Evolutionary conservation across 2,329 filamentous ascomycete genomes (phyloP).

Genomic region (Fusarium sp.): DNA sequence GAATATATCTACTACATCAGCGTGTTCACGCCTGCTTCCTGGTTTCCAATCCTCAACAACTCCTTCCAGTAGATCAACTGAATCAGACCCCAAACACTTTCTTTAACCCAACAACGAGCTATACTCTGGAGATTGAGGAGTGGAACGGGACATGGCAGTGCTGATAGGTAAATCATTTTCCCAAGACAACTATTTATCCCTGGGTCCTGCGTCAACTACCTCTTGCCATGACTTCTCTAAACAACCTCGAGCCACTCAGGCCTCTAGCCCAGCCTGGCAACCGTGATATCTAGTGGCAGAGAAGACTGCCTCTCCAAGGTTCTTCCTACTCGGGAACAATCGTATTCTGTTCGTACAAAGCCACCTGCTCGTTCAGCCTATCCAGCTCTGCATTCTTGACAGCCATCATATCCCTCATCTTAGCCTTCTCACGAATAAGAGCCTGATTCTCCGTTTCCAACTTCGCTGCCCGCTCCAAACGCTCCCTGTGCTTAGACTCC

Average conservation of each 20-base stretch:
- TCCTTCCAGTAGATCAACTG: too few species aligned
- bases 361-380: conserved; percentile 33
- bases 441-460: conserved; percentile 34
- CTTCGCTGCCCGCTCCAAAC: conserved; percentile 43
- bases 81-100: too few species aligned
- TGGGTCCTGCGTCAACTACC: too few species aligned
- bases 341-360: conserved; percentile 36
- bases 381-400: conserved; percentile 41
- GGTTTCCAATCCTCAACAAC: too few species aligned
- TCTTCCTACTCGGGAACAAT: not conserved
- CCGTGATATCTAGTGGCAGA: not conserved
- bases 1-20: too few species aligned
- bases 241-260: not conserved
- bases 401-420: conserved; percentile 40
- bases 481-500: conserved; percentile 45
- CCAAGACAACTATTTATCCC: too few species aligned
- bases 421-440: conserved; percentile 43
- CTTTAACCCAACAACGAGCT: too few species aligned
- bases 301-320: not conserved
- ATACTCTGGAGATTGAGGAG: too few species aligned
- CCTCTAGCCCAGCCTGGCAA: too few species aligned
- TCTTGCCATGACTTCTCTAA: not conserved
- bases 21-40: too few species aligned
- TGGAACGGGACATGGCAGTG: too few species aligned
- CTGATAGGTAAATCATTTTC: too few species aligned